These are phyloP conservation scores for Albifimbria verrucaria DNA, from an alignment of 2,329 filamentous ascomycete species.

Conservation along the genomic window DNA sequence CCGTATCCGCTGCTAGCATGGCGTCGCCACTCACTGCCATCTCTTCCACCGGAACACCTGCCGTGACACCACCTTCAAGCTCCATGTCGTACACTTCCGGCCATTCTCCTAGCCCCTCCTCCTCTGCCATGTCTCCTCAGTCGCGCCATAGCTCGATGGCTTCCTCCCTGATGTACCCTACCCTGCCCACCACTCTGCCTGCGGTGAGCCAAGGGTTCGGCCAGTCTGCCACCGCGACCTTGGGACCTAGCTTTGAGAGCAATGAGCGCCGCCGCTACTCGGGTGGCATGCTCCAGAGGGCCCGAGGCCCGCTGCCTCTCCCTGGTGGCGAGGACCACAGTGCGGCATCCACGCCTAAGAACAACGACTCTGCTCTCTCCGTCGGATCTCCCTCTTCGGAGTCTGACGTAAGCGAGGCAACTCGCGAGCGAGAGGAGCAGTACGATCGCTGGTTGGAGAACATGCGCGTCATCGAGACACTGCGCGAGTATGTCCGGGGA, in stretches of 20 bases:
- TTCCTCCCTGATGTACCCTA: conserved; percentile 70
- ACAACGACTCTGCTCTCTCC: conserved; percentile 37
- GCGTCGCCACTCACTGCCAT: conserved; percentile 58
- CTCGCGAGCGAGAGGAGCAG: conserved; percentile 56
- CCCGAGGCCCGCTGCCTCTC: conserved; percentile 40
- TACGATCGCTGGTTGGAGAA: conserved; percentile 66
- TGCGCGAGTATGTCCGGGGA: conserved; percentile 55
- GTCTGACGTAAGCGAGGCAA: conserved; percentile 49
- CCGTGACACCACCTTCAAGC: conserved; percentile 72
- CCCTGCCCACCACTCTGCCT: conserved; percentile 51
- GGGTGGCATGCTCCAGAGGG: conserved; percentile 63
- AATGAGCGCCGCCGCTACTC: conserved; percentile 64
- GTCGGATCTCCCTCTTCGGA: conserved; percentile 53
- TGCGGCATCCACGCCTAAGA: conserved; percentile 41
- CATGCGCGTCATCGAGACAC: conserved; percentile 60
- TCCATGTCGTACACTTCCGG: conserved; percentile 74
- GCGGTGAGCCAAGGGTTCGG: conserved; percentile 68
- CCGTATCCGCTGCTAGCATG: conserved; percentile 52
- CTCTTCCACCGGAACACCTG: conserved; percentile 67
- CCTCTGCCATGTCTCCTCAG: conserved; percentile 65
- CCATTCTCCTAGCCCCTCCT: conserved; percentile 72
- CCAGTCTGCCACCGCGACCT: conserved; percentile 66
- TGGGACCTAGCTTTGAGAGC: conserved; percentile 64
- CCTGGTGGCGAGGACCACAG: conserved; percentile 31
- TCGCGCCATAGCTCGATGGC: conserved; percentile 58